Evolutionary conservation across 2,329 filamentous ascomycete species (phyloP).

Genomic region (Beauveria sp.): DNA sequence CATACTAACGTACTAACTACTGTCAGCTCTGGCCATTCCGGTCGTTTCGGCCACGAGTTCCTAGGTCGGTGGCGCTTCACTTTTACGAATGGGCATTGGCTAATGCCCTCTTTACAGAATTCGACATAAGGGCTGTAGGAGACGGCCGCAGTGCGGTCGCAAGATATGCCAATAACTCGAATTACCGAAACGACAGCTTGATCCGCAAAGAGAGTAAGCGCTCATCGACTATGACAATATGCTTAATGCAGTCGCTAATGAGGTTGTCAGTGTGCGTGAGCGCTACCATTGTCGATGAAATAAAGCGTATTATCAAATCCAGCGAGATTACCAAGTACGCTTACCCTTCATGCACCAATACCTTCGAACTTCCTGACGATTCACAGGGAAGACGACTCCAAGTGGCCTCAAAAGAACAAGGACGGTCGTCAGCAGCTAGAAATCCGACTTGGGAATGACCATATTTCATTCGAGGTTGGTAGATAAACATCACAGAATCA

Average conservation of each 20-base stretch:
- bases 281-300: slow-evolving; percentile 81
- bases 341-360: slow-evolving; percentile 3
- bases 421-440: slow-evolving; percentile 95
- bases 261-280: slow-evolving; percentile 78
- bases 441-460: slow-evolving; percentile 86
- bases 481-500: not conserved
- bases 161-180: slow-evolving; percentile 98
- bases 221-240: not conserved
- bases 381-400: slow-evolving; percentile 85
- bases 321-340: slow-evolving; percentile 93
- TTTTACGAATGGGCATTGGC: not conserved
- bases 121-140: slow-evolving; percentile 87
- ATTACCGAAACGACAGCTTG: slow-evolving; percentile 96
- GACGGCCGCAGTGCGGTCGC: slow-evolving; percentile 91
- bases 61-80: slow-evolving; percentile 52
- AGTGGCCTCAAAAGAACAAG: slow-evolving; percentile 99
- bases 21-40: slow-evolving; percentile 86
- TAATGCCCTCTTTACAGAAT: slow-evolving; percentile 52
- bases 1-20: slow-evolving; percentile 1
- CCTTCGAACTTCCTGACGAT: not conserved
- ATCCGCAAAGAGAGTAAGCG: slow-evolving; percentile 97
- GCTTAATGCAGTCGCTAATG: not conserved
- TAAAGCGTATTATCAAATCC: slow-evolving; percentile 93
- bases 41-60: slow-evolving; percentile 96
- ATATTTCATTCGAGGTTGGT: slow-evolving; percentile 92